Percentiles rank a stretch among this genome's conserved stretches.
phyloP scores from a whole-genome alignment of 805 yeast genomes.

The Torulaspora indica region DNA sequence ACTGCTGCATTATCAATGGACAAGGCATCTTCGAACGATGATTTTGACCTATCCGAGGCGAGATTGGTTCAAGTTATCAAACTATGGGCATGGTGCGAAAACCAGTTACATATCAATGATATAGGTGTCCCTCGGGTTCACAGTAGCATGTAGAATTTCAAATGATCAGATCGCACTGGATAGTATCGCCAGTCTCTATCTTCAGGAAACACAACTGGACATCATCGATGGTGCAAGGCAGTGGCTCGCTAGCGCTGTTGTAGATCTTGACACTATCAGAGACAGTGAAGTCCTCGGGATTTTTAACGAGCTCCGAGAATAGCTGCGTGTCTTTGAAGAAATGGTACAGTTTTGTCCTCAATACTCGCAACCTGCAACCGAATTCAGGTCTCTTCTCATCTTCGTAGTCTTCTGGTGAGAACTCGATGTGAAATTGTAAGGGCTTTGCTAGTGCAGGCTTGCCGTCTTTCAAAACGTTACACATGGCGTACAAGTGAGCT shows the following conservation, averaged over 20 bases:
- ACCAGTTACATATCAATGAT: constrained; percentile 40
- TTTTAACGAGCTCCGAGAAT: constrained; percentile 25
- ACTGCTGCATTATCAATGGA: background rate
- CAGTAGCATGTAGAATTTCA: constrained; percentile 8
- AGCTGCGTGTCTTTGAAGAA: constrained; percentile 47
- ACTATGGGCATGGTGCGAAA: constrained; percentile 63
- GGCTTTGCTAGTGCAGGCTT: constrained; percentile 33
- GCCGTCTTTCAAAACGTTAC: constrained; percentile 38
- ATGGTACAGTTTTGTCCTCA: constrained; percentile 52
- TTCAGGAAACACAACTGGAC: constrained; percentile 48
- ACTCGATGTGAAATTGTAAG: constrained; percentile 64
- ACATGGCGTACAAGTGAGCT: constrained; percentile 60
- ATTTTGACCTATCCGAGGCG: constrained; percentile 22
- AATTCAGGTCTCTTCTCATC: constrained; percentile 54
- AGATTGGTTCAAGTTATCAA: constrained; percentile 52
- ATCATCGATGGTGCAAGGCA: constrained; percentile 37
- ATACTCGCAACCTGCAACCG: constrained; percentile 63
- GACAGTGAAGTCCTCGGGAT: constrained; percentile 24
- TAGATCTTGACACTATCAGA: constrained; percentile 37
- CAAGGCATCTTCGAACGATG: constrained; percentile 2
- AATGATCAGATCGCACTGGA: constrained; percentile 37
- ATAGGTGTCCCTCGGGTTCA: constrained; percentile 38
- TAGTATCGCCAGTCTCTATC: constrained; percentile 50
- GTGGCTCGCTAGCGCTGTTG: constrained; percentile 32
- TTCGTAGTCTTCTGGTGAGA: constrained; percentile 75